Evolutionary conservation across 202 grass and related monocot species (phyloP), one percentile per base, ranked within the genome.

Genomic region (Schoenoplectus triqueter): DNA sequence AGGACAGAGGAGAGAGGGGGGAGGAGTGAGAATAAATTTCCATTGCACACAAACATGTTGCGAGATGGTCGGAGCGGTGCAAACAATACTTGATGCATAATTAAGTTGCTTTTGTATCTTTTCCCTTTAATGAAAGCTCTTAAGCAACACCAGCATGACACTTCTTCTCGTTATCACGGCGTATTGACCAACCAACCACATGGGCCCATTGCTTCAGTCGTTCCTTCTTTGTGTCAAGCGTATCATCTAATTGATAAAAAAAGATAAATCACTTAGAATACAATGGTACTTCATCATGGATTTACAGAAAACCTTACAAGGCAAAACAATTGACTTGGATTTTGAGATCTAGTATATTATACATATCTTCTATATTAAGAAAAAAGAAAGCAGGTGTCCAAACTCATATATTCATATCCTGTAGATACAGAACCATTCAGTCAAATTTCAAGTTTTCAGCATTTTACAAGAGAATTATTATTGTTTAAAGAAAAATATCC

Each of bases 161-260:
- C 13, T 78, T 78, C 54, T 78, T 78, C 55, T 61, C 55, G 18
- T 44, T 61, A 31, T 84, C 85, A 72, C 45, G 92, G 41, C 90
- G 87, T 80, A 92, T 39, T 20, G 91, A 90, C 15, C 92, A 83
- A 47, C 89, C 94, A 56, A 97, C 94, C 68, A 97, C 91, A 68
- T 97, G 91, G n/a, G 94, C 94, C 94, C 94, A 97, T 85, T 97
- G 91, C 88, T 94, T 97, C 85, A 97, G 82, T 57, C 88, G 88
- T 87, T 75, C 89, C 91, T 97, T 93, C 74, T 93, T 90, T 85
- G 84, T 89, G 79, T 97, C 94, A 71, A 91, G 91, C 40, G 84
- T 55, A 52, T 97, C 94, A 40, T 87, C 94, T 97, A 73, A 83
- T 77, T 14, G 5, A 59, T 70, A 40, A 86, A 48, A 46, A 69